Evolutionary conservation across 257 asterid genomes (phyloP), one percentile per base, ranked within the genome.

Genomic region (Cruciata laevipes): DNA sequence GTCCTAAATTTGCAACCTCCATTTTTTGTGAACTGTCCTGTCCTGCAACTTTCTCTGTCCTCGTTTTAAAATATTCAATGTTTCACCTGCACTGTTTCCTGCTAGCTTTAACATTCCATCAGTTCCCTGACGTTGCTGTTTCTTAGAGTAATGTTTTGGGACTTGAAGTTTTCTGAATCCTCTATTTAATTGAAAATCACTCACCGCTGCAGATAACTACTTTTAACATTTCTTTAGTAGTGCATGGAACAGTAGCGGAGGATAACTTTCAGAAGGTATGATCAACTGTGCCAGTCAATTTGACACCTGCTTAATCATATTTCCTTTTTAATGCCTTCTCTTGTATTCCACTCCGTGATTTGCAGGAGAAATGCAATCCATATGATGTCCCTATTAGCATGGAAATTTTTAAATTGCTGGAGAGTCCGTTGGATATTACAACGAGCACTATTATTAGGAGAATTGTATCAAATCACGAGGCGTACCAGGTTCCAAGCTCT

Each of bases 401-500:
- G 82, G 95, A 87, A 56, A 86, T 91, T 67, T 83, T 81, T 71
- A 76, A 86, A 84, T 76, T 81, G 66, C 74, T 89, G 77, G 95
- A 89, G 63, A 89, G 97, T 78, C 95, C 98, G 71, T 83, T 89
- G 78, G 98, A 92, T 64, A 83, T 92, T 65, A 83, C 97, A 44
- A 89, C 98, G 31, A 89, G 97, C 85, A 92, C 97, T 7, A 89
- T 89, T 70, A 89, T 90, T 75, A 86, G 72, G 89, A 88, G 98
- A 86, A 90, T 89, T 37, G 96, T 92, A 30, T 85, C 95, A 42
- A 92, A 92, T 76, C 95, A 92, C 63, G 97, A 89, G 63, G 96
- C 97, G 3, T 92, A 82, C 81, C 95, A 89, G 98, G 96, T 92
- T 76, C 65, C 56, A 65, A 40, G 47, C 66, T 20, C 61, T 65